Conservation (phyloP, 495 filamentous ascomycete genomes). For the Penicillium tannophilum region DNA sequence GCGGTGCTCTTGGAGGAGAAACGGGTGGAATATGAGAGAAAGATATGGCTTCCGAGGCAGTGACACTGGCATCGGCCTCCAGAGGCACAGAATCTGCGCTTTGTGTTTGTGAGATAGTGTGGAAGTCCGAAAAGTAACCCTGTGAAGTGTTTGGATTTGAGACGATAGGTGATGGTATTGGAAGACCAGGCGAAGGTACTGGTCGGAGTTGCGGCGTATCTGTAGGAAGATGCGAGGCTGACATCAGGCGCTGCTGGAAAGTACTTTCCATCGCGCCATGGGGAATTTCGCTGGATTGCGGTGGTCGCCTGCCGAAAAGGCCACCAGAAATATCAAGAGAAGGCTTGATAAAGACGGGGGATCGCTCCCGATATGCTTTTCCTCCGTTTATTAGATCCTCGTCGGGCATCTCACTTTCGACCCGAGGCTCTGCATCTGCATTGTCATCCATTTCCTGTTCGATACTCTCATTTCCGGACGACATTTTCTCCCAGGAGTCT, state of each 20-base stretch:
- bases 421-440: not conserved
- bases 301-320: slow-evolving; percentile 13
- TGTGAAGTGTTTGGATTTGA: slow-evolving; percentile 27
- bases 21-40: not conserved
- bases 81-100: not conserved
- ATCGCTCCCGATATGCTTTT: slow-evolving; percentile 20
- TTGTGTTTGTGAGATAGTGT: slow-evolving; percentile 11
- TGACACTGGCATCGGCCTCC: not conserved
- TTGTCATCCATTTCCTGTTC: not conserved
- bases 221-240: slow-evolving; percentile 29
- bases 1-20: not conserved
- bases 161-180: slow-evolving; percentile 48
- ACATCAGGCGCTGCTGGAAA: slow-evolving; percentile 4
- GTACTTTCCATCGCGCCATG: not conserved
- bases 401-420: not conserved
- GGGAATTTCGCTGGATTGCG: slow-evolving; percentile 8
- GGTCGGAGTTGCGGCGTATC: slow-evolving; percentile 49
- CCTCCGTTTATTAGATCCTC: not conserved
- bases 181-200: slow-evolving; percentile 47
- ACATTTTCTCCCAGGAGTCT: slow-evolving; percentile 40
- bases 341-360: slow-evolving; percentile 24
- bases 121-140: slow-evolving; percentile 36
- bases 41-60: not conserved
- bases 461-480: slow-evolving; percentile 9
- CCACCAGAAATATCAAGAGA: slow-evolving; percentile 19